Percentiles rank a stretch among this genome's conserved stretches.
These are phyloP conservation scores for Phoma sp. DNA, from an alignment of 2,329 filamentous ascomycete genomes.

Conservation along the genomic window DNA sequence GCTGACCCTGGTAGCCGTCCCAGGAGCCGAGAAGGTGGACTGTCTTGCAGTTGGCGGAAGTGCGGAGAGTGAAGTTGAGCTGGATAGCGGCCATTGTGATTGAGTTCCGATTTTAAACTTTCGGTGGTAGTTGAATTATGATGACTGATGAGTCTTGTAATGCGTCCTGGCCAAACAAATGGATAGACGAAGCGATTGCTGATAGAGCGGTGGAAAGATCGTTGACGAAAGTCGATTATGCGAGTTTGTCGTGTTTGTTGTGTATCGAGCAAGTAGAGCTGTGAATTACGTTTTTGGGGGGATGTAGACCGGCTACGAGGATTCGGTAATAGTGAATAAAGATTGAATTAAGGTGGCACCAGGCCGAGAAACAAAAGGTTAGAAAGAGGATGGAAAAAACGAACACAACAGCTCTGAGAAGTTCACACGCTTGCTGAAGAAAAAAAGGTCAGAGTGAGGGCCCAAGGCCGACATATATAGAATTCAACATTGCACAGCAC, in stretches of 20 bases:
- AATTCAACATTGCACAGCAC: constrained; percentile 29
- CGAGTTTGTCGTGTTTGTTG: constrained; percentile 35
- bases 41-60: constrained; percentile 94
- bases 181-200: constrained; percentile 46
- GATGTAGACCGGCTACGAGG: constrained; percentile 52
- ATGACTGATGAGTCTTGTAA: constrained; percentile 31
- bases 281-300: constrained; percentile 50
- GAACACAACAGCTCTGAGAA: constrained; percentile 57
- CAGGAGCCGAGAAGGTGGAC: constrained; percentile 97
- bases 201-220: constrained; percentile 42
- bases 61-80: constrained; percentile 93
- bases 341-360: constrained; percentile 51
- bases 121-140: constrained; percentile 33
- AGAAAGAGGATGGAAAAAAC: constrained; percentile 50
- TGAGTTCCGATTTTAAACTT: constrained; percentile 29
- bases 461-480: constrained; percentile 43
- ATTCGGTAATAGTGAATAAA: constrained; percentile 45
- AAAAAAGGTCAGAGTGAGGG: constrained; percentile 43
- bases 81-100: constrained; percentile 82
- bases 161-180: constrained; percentile 46
- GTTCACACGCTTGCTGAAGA: constrained; percentile 60
- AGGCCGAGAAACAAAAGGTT: constrained; percentile 54
- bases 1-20: constrained; percentile 95
- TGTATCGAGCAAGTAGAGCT: constrained; percentile 57
- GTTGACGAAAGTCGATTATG: constrained; percentile 34